Base-by-base conservation (phyloP, 805 yeast genomes). In the Ogataea zsoltii region DNA sequence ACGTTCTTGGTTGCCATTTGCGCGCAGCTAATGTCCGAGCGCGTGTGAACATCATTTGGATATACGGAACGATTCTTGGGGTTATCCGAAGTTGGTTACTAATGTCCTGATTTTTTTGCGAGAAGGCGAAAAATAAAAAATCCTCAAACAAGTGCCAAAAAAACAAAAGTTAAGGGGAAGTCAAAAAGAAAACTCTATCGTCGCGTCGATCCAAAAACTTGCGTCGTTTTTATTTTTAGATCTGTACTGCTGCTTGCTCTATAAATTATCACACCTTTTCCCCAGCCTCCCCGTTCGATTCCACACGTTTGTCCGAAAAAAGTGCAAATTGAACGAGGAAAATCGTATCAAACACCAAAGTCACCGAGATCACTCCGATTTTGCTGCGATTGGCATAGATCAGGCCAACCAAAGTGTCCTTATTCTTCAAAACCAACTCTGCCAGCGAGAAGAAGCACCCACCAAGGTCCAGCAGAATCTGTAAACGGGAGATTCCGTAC, bases 381-480 rank as follows among this genome's bases (percentile, higher is more conserved):
- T 76, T 76, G 39, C 76, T 73, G 15, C 75, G 66, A 53, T 76
- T 77, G 44, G 71, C 60, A 13, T 60, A 53, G 4, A 74, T 48
- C 28, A 63, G 53, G 16, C 56, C 54, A 11, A 21, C 12, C 1
- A 60, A 13, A 4, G 63, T 48, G 15, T 45, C 34, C 12, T 41
- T 43, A 26, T 69, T 76, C 46, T 71, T 76, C 15, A 75, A 48
- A 0, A 65, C 44, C 26, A 76, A 57, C 57, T 76, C 80, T 2
- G 53, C 15, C 15, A 69, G 44, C 6, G 75, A 66, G 41, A 71
- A 65, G 4, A 65, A 18, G 15, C 75, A 70, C 2, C 82, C 82
- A 3, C 60, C 38, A 7, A 74, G 55, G 54, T 76, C 82, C 15
- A 73, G 59, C 18, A 56, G 41, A 6, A 73, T 65, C 32, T 73